Base-by-base conservation (phyloP, 2,329 filamentous ascomycete genomes). In the Fusarium albidum region DNA sequence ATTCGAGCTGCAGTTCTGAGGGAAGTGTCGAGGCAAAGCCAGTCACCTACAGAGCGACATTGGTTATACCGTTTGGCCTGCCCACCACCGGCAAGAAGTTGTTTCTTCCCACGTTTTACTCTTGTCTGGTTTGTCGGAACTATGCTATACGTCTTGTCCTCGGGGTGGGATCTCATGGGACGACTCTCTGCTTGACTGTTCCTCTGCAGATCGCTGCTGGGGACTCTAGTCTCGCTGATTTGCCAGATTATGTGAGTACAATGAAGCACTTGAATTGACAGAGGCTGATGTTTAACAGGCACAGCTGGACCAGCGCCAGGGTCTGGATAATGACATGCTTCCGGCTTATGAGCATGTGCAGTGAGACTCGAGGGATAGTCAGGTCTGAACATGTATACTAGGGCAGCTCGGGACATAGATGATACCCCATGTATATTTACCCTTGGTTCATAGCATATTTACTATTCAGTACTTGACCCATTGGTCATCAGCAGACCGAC, bases 101-200 rank as follows among this genome's bases (percentile, higher is more conserved):
- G 1, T 21, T 66, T 2, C 47, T 64, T 1, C 61, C 61, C 1
- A 61, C 44, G 0, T 66, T 64, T 6, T 41, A 55, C 12, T 63
- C 61, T 2, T 64, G 63, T n/a, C 35, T 63, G 0, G 52, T 63
- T 9, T 66, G 40, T 6, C 42, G 61, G 7, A 51, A 50, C 0
- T 66, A 59, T 11, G 47, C 41, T 1, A 15, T 66, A 1, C 50
- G 50, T 5, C 11, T 64, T 0, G 35, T 44, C 1, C 3, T 61
- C 1, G 37, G 46, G 2, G 47, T 44, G 0, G 43, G 61, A 4
- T 11, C 57, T 0, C 51, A 52, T 5, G 51, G 52, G 0, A 63
- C 52, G 0, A 54, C 46, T 2, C 40, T 61, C 3, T 45, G 49
- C 0, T 14, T 64, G 3, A 47, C 50, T 0, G 14, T 66, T 1